Evolutionary conservation across 768 basidiomycete genomes (phyloP), one percentile per base, ranked within the genome.

Genomic region (Mycena metata): DNA sequence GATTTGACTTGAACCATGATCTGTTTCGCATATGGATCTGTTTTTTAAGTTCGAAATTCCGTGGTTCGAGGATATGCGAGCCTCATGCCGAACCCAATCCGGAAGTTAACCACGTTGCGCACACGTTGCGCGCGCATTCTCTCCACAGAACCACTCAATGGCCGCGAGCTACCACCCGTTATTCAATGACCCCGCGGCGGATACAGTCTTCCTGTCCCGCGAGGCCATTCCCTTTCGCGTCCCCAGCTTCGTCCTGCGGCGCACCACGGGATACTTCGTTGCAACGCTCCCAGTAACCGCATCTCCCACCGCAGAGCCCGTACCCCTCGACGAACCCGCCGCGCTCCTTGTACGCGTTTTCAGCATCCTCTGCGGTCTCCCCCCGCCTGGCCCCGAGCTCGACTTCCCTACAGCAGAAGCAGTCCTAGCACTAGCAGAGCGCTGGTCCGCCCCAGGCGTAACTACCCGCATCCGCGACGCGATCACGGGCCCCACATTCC

Each of bases 161-260:
- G 10, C 66, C 59, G 33, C 58, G 59, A 30, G 19, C 36, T n/a
- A 68, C 46, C 67, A 69, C 50, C 60, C 67, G 3, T 60, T 64
- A 21, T 72, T 69, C 64, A 13, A 8, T 30, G 75, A 60, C 41
- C 79, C 82, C 51, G 79, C 69, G 11, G 77, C 79, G 11, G 81
- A 81, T 30, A 85, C 76, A 24, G 78, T 74, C 47, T 77, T 76
- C 62, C 84, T 81, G 59, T 83, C 77, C 6, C 74, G 72, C 26
- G 84, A 72, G 3, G 81, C 76, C 19, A 82, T 81, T 41, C 84
- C 81, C 24, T 77, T 77, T 17, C 73, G 72, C 13, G 76, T 82
- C 9, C 83, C 83, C 12, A 81, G 74, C 24, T 73, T 73, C 19
- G 79, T 79, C 7, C 65, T 70, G 12, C 67, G 70, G 3, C 39